Percentiles rank a stretch among this genome's conserved stretches.
Conservation (phyloP, 768 basidiomycete species). For the Ramaria rubella region DNA sequence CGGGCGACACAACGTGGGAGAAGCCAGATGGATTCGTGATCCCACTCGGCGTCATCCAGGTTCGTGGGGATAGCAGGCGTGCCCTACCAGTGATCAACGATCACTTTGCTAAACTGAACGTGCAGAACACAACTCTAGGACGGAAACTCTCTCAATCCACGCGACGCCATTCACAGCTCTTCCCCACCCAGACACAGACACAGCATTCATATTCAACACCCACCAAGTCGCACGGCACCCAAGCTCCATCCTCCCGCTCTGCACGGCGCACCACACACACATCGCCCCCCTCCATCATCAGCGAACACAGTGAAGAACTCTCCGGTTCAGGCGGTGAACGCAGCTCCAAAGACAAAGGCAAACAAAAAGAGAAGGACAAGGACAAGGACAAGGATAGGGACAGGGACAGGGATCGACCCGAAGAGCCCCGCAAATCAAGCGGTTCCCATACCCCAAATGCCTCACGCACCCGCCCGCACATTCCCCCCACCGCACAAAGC, state of each 20-base stretch:
- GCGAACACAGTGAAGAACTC: constrained; percentile 18
- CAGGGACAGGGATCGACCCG: not conserved
- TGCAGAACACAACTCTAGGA: constrained; percentile 7
- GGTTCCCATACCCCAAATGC: not conserved
- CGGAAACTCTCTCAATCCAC: constrained; percentile 11
- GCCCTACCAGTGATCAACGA: not conserved
- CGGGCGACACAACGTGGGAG: constrained; percentile 89
- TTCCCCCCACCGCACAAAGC: not conserved
- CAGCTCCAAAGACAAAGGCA: constrained; percentile 22
- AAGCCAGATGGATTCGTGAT: constrained; percentile 87
- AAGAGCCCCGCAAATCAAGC: not conserved
- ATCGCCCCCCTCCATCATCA: constrained; percentile 49
- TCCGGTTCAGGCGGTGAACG: constrained; percentile 24
- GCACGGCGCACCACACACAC: constrained; percentile 51
- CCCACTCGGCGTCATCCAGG: constrained; percentile 84
- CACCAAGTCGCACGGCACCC: not conserved
- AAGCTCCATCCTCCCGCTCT: constrained; percentile 18
- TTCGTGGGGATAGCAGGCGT: constrained; percentile 20
- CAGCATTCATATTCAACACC: not conserved
- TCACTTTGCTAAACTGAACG: not conserved
- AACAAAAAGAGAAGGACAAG: constrained; percentile 12
- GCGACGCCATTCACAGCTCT: constrained; percentile 10
- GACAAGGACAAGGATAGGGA: constrained; percentile 26
- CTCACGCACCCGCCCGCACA: not conserved
- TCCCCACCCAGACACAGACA: constrained; percentile 7